Evolutionary conservation across 2,329 filamentous ascomycete species (phyloP).

Genomic region (Alternaria angustiovoidea): DNA sequence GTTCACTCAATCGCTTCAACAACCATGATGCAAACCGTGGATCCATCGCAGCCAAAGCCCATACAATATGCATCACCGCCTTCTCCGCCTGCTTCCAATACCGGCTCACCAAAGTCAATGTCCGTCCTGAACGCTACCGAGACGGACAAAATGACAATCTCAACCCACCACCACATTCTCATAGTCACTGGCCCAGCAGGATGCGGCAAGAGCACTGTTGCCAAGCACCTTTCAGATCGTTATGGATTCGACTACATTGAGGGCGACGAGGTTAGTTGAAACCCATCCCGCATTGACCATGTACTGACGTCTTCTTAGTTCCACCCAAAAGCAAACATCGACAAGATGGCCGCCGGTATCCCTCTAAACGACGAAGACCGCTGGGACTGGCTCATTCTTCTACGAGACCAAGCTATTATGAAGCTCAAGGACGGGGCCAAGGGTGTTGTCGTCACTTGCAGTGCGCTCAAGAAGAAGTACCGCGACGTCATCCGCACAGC

Average conservation of each 20-base stretch:
- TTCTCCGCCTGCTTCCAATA: conserved; percentile 40
- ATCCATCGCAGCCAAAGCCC: conserved; percentile 36
- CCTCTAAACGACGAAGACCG: conserved; percentile 92
- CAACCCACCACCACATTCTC: conserved; percentile 58
- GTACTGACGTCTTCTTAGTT: conserved; percentile 45
- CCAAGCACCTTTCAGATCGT: conserved; percentile 54
- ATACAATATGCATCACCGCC: conserved; percentile 43
- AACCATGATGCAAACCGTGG: conserved; percentile 49
- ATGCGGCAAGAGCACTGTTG: conserved; percentile 63
- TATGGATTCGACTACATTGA: conserved; percentile 59
- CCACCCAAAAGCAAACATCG: conserved; percentile 62
- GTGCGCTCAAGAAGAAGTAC: conserved; percentile 95
- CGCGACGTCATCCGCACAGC: conserved; percentile 71
- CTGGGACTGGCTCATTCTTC: conserved; percentile 87
- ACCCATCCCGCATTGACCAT: not conserved
- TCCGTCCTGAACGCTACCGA: conserved; percentile 24
- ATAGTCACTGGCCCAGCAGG: conserved; percentile 63
- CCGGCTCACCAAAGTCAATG: conserved; percentile 34
- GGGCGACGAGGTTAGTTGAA: conserved; percentile 57
- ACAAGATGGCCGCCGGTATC: conserved; percentile 87
- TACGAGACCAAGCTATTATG: conserved; percentile 56
- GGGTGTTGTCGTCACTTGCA: conserved; percentile 94
- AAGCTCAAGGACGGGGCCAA: conserved; percentile 46
- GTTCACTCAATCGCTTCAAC: conserved; percentile 6
- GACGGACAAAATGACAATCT: conserved; percentile 37